Evolutionary conservation across 495 filamentous ascomycete genomes (phyloP).

Genomic region (Aspergillus leporis): DNA sequence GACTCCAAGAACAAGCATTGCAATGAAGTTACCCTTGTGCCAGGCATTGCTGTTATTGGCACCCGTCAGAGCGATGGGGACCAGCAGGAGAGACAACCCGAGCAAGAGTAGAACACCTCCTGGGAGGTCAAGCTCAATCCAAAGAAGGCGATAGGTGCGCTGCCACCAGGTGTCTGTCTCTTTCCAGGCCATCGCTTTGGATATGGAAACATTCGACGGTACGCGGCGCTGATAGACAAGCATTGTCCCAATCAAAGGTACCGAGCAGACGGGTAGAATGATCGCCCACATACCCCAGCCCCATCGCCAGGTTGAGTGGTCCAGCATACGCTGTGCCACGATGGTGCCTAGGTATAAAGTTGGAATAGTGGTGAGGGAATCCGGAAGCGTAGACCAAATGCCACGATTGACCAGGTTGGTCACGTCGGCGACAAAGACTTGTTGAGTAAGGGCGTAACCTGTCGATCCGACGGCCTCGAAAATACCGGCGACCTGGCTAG

Average conservation of each 20-base stretch:
- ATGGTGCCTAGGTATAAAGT: constrained; percentile 27
- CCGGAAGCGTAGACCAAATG: constrained; percentile 28
- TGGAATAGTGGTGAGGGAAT: constrained; percentile 25
- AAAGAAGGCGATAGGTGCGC: constrained; percentile 19
- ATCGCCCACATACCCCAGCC: constrained; percentile 33
- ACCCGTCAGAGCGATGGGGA: constrained; percentile 24
- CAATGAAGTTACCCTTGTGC: constrained; percentile 61
- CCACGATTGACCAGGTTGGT: constrained; percentile 29
- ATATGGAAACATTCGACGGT: neutral
- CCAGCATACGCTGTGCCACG: constrained; percentile 22
- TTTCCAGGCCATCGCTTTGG: constrained; percentile 5
- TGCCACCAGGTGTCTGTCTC: constrained; percentile 16
- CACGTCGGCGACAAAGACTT: constrained; percentile 31
- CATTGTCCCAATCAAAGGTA: constrained; percentile 25
- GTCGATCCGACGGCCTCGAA: constrained; percentile 31
- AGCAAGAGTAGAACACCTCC: constrained; percentile 22
- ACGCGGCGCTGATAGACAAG: constrained; percentile 23
- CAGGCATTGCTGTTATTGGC: constrained; percentile 47
- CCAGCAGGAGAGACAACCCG: constrained; percentile 25
- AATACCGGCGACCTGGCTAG: constrained; percentile 22
- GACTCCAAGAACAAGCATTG: constrained; percentile 62
- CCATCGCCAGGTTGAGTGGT: constrained; percentile 27
- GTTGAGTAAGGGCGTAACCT: constrained; percentile 28
- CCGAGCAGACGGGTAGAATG: constrained; percentile 21
- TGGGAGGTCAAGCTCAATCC: constrained; percentile 24